Evolutionary conservation across 257 asterid species (phyloP).

Genomic region (Solanum etuberosum): DNA sequence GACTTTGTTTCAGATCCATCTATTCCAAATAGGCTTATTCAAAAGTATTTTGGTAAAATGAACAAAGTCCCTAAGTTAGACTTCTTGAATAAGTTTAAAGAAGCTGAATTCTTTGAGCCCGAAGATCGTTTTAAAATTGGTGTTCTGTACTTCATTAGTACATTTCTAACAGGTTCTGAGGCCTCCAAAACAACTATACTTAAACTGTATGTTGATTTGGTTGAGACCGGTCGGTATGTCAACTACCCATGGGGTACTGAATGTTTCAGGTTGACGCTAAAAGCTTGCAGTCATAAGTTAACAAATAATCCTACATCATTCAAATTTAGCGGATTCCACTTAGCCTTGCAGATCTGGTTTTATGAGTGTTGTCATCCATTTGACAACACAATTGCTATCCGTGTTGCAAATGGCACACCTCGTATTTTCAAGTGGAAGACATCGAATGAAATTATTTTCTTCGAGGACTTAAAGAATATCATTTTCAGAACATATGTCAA

Average conservation of each 20-base stretch:
- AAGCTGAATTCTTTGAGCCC: not conserved
- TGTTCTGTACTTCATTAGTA: too few relatives aligned
- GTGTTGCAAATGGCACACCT: not conserved
- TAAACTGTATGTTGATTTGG: not conserved
- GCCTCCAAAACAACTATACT: too few relatives aligned
- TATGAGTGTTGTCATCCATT: not conserved
- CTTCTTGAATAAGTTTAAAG: not conserved
- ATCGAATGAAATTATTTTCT: not conserved
- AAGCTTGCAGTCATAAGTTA: too few relatives aligned
- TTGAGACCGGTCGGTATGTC: not conserved
- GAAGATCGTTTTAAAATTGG: too few relatives aligned
- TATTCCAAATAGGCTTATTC: not conserved
- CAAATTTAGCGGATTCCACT: not conserved
- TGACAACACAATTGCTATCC: not conserved
- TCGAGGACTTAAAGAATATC: not conserved
- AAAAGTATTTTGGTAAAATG: too few relatives aligned
- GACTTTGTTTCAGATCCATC: not conserved
- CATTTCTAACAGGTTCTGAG: too few relatives aligned
- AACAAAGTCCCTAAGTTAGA: not conserved
- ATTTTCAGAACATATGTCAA: not conserved
- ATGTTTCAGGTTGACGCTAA: too few relatives aligned
- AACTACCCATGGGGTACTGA: not conserved
- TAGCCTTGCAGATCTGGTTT: not conserved
- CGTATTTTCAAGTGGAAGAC: not conserved
- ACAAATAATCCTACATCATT: too few relatives aligned